Evolutionary conservation across 257 asterid genomes (phyloP), one percentile per base, ranked within the genome.

Genomic region (Mitragyna speciosa): DNA sequence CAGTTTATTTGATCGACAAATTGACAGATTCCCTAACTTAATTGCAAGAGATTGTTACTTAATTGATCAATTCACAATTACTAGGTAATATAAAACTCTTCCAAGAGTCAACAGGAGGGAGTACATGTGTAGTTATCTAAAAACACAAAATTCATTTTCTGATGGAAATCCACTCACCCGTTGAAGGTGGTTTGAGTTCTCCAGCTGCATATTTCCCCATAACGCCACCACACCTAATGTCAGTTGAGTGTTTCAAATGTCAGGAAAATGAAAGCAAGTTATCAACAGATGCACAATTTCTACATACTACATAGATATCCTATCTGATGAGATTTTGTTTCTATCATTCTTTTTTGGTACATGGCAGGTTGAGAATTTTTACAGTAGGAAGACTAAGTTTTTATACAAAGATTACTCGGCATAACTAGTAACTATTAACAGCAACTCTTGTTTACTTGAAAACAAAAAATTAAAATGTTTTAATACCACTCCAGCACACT

Each of bases 191-290:
- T 82, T 90, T 94, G 80, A 96, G 91, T 85, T 96, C 99, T 80
- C 98, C 99, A 83, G 97, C 96, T n/a, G 98, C 96, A 84, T 96
- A 96, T 84, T 92, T 96, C 77, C 99, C 99, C 97, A 94, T 91
- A 79, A 96, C 98, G 81, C 99, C 99, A 75, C 99, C 97, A 83
- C 99, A 96, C 99, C 99, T 96, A 81, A 83, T 68, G 28, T 70
- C 78, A 86, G 78, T 74, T 77, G 66, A 66, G 73, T 43, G 12
- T n/a, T 41, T 56, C 36, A 45, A 76, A 65, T 69, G 64, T 39
- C 69, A 83, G 66, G 54, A 82, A 59, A 12, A 54, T 75, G 43
- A 39, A 72, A 49, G 30, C 65, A 36, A 19, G 33, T 67, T n/a
- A 16, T 43, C 30, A 58, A 31, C 28, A 28, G 49, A 49, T 26